A percentile compares a stretch with the other conserved stretches of the same genome.
Evolutionary conservation across 768 basidiomycete genomes (phyloP).

Genomic region (Tylopilus sp.): DNA sequence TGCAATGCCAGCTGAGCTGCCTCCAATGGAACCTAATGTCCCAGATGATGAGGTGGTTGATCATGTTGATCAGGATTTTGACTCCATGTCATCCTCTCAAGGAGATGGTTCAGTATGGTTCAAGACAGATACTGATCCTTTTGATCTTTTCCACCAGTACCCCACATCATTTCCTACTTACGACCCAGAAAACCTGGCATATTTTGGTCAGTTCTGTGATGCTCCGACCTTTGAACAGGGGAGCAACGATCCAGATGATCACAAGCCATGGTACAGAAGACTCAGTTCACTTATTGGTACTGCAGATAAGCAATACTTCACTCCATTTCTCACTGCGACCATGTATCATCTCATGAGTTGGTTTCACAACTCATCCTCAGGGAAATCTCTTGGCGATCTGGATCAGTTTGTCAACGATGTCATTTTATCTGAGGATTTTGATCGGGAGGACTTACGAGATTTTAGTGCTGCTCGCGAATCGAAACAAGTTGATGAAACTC

Average conservation of each 20-base stretch:
- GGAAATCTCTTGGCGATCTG: background rate
- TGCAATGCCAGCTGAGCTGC: too few relatives aligned
- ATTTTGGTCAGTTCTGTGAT: background rate
- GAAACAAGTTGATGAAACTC: too few relatives aligned
- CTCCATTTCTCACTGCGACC: background rate
- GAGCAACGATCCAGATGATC: too few relatives aligned
- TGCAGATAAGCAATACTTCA: background rate
- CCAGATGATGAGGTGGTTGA: too few relatives aligned
- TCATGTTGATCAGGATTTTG: too few relatives aligned
- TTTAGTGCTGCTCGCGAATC: too few relatives aligned
- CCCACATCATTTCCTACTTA: background rate
- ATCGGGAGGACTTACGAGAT: too few relatives aligned
- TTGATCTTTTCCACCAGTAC: background rate
- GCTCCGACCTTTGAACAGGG: background rate
- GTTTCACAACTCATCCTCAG: background rate
- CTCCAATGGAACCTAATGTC: too few relatives aligned
- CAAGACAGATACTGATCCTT: background rate
- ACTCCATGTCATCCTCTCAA: too few relatives aligned
- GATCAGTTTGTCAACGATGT: background rate
- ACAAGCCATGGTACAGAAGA: background rate
- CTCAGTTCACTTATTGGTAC: background rate
- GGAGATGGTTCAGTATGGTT: background rate
- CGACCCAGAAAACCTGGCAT: background rate
- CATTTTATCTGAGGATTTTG: too few relatives aligned
- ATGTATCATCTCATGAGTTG: background rate